Percentiles rank a stretch among this genome's conserved stretches.
Evolutionary conservation across 768 basidiomycete genomes (phyloP).

Genomic region (Aureoboletus auriporus): DNA sequence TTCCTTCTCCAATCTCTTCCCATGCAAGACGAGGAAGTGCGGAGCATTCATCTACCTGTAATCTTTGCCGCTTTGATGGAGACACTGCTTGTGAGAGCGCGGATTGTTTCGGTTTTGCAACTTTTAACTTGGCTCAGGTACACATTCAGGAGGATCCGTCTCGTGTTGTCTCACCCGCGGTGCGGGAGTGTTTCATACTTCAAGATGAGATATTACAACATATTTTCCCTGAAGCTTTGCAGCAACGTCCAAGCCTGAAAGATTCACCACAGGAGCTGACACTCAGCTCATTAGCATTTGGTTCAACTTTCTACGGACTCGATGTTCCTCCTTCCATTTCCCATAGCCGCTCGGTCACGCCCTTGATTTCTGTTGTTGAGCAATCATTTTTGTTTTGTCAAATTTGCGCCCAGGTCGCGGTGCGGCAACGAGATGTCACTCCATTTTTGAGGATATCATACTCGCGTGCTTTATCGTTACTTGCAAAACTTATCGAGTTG

Average conservation of each 20-base stretch:
- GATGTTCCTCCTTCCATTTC: constrained; percentile 26
- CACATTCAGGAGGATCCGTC: constrained; percentile 35
- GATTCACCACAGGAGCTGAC: constrained; percentile 31
- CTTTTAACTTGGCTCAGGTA: constrained; percentile 24
- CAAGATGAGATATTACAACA: constrained; percentile 51
- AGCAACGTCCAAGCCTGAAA: constrained; percentile 46
- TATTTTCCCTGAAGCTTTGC: constrained; percentile 46
- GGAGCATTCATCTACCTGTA: constrained; percentile 74
- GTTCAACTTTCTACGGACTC: constrained; percentile 60
- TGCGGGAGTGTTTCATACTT: constrained; percentile 44
- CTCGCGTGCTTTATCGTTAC: constrained; percentile 46
- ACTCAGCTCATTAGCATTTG: constrained; percentile 49
- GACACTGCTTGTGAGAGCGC: constrained; percentile 49
- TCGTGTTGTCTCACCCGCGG: constrained; percentile 32
- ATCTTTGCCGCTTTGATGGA: constrained; percentile 70
- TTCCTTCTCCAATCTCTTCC: constrained; percentile 76
- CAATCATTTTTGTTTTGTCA: constrained; percentile 46
- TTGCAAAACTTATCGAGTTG: constrained; percentile 47
- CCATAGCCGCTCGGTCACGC: constrained; percentile 31
- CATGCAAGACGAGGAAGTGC: constrained; percentile 83
- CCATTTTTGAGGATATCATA: constrained; percentile 45
- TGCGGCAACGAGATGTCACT: constrained; percentile 29
- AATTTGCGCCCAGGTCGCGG: constrained; percentile 39
- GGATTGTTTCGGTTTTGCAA: background rate
- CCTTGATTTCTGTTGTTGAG: constrained; percentile 58